Base-by-base conservation (phyloP, 202 grass and related monocot species). In the Dendrocalamus latiflorus region DNA sequence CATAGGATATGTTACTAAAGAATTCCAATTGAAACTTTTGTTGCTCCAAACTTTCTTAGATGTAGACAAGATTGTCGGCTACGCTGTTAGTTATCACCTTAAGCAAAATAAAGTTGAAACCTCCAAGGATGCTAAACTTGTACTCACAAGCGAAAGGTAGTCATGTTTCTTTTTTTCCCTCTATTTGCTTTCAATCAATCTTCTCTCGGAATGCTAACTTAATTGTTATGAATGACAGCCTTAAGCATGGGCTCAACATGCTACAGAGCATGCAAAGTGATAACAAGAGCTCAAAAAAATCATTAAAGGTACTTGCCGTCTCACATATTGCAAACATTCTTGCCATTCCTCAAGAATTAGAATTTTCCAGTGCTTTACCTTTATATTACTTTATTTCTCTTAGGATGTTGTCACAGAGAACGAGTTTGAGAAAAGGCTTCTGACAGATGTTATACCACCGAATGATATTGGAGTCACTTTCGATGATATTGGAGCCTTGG, bases 391-490 rank as follows among this genome's bases (percentile, higher is more conserved):
- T 85, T 67, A 14, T 59, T 56, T 22, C 82, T 58, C 70, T n/a
- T 76, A 99, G 96, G 96, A 99, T 90, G 91, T 99, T 63, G 89
- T 88, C 70, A 99, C 93, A 49, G 96, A 99, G 88, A 99, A 96
- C 20, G 96, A 99, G 79, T 99, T 99, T 80, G 96, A 99, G 83
- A 99, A 99, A 92, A 95, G 89, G 89, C 93, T 99, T 87, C 77
- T 99, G 56, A 66, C 48, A 30, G 96, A 99, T 87, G 96, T 99
- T 85, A 99, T 99, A 86, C 96, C 96, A 79, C 93, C 96, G 33
- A 94, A 89, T 85, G 96, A 99, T 49, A 95, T 99, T 89, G 96
- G 96, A 73, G 93, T 99, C 93, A 92, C 93, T 42, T 99, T 99
- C 70, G 87, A 96, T 87, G 93, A 99, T 86, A 99, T 99, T 88